Evolutionary conservation across 257 asterid genomes (phyloP).

Genomic region (Solanum peruvianum): DNA sequence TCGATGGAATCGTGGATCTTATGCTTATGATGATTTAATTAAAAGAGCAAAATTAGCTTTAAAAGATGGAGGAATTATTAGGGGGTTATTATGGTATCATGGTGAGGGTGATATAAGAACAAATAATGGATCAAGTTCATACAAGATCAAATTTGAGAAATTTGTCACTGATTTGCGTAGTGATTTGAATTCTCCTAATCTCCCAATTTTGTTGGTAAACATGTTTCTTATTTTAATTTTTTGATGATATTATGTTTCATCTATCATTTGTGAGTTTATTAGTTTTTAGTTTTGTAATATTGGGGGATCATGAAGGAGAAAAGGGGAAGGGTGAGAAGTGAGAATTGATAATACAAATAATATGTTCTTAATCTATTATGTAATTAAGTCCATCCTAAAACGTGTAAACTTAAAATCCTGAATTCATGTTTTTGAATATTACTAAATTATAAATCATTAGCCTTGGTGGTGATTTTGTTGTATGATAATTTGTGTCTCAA

Average conservation of each 20-base stretch:
- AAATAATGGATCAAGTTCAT: conserved; percentile 23
- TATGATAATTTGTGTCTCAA: not conserved
- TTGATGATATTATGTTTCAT: not conserved
- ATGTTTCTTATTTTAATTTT: not conserved
- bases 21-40: conserved; percentile 29
- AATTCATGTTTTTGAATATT: not conserved
- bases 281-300: not conserved
- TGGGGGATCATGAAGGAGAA: not conserved
- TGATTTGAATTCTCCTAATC: conserved; percentile 15
- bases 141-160: conserved; percentile 23
- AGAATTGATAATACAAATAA: not conserved
- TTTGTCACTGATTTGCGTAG: conserved; percentile 28
- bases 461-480: not conserved
- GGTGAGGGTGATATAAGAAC: conserved; percentile 49
- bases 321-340: not conserved
- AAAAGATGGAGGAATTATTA: conserved; percentile 22
- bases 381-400: not conserved
- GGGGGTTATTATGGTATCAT: conserved; percentile 61
- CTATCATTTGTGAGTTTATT: not conserved
- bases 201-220: conserved; percentile 24
- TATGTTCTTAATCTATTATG: not conserved
- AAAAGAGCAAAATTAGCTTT: conserved; percentile 32
- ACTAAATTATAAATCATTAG: not conserved
- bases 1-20: conserved; percentile 48
- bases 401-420: not conserved